Conservation (phyloP, 495 filamentous ascomycete species). For the Talaromyces nanjingensis region DNA sequence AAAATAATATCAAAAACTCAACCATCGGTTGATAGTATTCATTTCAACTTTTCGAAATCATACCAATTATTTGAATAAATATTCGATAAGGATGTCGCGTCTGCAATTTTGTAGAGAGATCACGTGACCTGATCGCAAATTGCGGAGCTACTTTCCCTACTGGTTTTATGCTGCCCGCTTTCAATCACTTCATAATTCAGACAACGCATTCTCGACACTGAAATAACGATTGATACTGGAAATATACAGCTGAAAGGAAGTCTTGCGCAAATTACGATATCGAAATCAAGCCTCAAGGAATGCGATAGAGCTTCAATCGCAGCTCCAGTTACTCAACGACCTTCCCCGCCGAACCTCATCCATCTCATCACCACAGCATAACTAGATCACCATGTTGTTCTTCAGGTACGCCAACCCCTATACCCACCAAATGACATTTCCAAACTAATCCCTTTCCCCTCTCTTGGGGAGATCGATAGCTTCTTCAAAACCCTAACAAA, state of each 20-base stretch:
- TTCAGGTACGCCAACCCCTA: conserved; percentile 30
- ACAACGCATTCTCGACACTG: not conserved
- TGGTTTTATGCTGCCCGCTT: not conserved
- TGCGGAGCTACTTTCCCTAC: not conserved
- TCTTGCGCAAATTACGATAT: not conserved
- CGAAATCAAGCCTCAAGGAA: not conserved
- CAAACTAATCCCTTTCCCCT: no score
- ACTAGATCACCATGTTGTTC: conserved; percentile 34
- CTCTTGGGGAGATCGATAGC: conserved; percentile 35
- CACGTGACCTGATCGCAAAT: not conserved
- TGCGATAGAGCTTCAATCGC: not conserved
- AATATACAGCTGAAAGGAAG: not conserved
- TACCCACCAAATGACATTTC: not conserved
- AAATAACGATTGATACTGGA: not conserved
- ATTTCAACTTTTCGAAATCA: not conserved
- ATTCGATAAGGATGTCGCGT: not conserved
- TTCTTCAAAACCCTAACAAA: conserved; percentile 99
- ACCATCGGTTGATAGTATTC: not conserved
- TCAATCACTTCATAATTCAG: not conserved
- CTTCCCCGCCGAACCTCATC: not conserved
- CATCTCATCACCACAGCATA: not conserved
- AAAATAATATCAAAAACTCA: not conserved
- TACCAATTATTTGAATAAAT: not conserved
- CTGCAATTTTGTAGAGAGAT: not conserved
- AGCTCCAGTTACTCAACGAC: not conserved